Percentiles rank a stretch among this genome's conserved stretches.
These are phyloP conservation scores for Phalaenopsis aphrodite DNA, from an alignment of 106 monocot genomes.

Conservation along the genomic window DNA sequence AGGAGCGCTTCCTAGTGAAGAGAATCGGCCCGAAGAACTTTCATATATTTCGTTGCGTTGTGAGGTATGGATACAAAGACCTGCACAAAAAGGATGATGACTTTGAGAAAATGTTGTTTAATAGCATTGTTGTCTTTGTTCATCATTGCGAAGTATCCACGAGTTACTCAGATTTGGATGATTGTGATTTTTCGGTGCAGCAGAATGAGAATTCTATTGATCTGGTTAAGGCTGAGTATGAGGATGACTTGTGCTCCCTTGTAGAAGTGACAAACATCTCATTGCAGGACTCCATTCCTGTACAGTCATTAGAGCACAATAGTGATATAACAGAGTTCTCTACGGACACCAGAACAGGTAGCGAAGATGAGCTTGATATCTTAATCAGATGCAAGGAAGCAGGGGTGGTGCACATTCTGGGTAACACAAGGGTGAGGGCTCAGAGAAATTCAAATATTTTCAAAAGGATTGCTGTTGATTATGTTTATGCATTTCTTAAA, in stretches of 20 bases:
- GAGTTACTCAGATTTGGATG: constrained; percentile 53
- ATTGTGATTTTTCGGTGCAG: constrained; percentile 10
- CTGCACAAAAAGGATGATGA: constrained; percentile 69
- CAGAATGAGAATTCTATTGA: constrained; percentile 3
- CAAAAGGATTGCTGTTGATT: constrained; percentile 54
- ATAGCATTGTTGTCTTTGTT: constrained; percentile 37
- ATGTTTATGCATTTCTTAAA: constrained; percentile 65
- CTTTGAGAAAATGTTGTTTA: constrained; percentile 76
- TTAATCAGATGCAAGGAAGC: constrained; percentile 61
- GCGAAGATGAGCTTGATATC: constrained; percentile 62
- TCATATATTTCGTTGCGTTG: constrained; percentile 81
- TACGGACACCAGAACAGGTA: not conserved
- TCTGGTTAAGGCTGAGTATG: not conserved
- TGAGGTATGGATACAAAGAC: constrained; percentile 66
- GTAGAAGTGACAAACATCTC: not conserved
- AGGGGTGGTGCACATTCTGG: constrained; percentile 85
- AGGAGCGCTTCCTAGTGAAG: constrained; percentile 64
- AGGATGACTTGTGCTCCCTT: constrained; percentile 6
- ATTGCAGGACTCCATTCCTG: constrained; percentile 43
- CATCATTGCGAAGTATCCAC: constrained; percentile 60
- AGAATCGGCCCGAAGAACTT: constrained; percentile 74
- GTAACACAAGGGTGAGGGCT: constrained; percentile 65
- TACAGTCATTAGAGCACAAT: not conserved
- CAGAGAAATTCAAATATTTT: constrained; percentile 37
- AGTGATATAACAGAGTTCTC: not conserved